Evolutionary conservation across 2,329 filamentous ascomycete genomes (phyloP), one percentile per base, ranked within the genome.

Genomic region (Chaetomium sp.): DNA sequence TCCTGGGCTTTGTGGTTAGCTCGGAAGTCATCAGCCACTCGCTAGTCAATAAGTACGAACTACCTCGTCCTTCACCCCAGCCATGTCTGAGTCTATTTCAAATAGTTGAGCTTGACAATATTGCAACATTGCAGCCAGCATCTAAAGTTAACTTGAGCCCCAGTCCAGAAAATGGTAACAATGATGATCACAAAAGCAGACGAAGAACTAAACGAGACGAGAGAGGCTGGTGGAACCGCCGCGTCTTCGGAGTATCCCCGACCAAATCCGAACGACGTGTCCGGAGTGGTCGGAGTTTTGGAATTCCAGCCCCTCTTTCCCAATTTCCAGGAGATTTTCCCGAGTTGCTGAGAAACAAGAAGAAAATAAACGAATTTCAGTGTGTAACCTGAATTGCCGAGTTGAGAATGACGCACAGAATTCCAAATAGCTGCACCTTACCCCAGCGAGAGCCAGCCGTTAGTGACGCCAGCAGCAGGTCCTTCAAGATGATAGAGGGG

Each of bases 401-500:
- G 49, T 41, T 44, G 9, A 14, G 40, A n/a, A 33, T 40, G 34
- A 52, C 38, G 19, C 10, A 33, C 40, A 35, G 36, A 54, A 57
- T 57, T 57, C 55, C 55, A 57, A 57, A 57, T 57, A 52, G 42
- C 49, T 40, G n/a, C 12, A 19, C 35, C 7, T 6, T 12, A 19
- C 7, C 6, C 7, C 12, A 37, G 6, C 35, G 46, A 32, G 34
- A 12, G 14, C 19, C 19, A 27, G 19, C 19, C 19, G 19, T 27
- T 27, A 40, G 37, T 9, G 12, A 12, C 9, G 37, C 9, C 37
- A 40, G 9, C 37, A 40, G 40, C 40, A 42, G 40, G 40, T 12
- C 40, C 14, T 38, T 27, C 19, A 27, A 27, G 19, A 27, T 27
- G 45, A 19, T 27, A 38, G 37, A 41, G 47, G 36, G 45, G 45